Evolutionary conservation across 2,329 filamentous ascomycete genomes (phyloP), one percentile per base, ranked within the genome.

Genomic region (Penicillium sumatraense): DNA sequence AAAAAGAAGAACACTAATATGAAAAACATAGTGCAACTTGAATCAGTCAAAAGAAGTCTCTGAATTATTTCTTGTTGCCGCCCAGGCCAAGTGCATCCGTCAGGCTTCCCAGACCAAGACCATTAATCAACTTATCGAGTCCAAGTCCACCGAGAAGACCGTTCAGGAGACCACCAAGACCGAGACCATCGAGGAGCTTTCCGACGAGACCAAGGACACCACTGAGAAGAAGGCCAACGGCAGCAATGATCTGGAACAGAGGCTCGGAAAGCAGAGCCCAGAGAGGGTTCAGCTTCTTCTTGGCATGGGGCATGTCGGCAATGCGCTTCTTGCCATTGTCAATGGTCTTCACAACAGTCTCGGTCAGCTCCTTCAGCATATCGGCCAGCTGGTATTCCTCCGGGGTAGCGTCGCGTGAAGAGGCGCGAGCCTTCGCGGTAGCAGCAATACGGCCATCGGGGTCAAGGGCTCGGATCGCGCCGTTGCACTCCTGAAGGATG

Each of bases 221-320:
- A 50, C 82, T 87, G 59, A 96, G 81, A 60, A 96, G 75, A 54
- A 96, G 78, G 20, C 92, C 92, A 41, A 96, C 92, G 13, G 90
- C 91, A 4, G 91, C 91, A 49, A 96, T 83, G 72, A 96, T 96
- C 82, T 97, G 93, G 83, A 92, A 91, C 20, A 96, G 80, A 10
- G 93, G 93, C 81, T 96, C 91, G 31, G 67, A 70, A 7, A 76
- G 68, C 46, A 96, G 80, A 26, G 81, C 86, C 91, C 92, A 96
- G 26, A 97, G 85, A 10, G 93, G 92, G 78, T 93, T 96, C 57
- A 96, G 83, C 80, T 93, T 88, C 83, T 96, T 93, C 88, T 96
- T 96, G 40, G 91, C 93, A 64, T 96, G 89, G 5, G 93, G 92
- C 90, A 96, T 95, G 69, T 90, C 89, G 68, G 89, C 86, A 58